phyloP scores from a whole-genome alignment of 345 rosid genomes.

The Passiflora organensis region DNA sequence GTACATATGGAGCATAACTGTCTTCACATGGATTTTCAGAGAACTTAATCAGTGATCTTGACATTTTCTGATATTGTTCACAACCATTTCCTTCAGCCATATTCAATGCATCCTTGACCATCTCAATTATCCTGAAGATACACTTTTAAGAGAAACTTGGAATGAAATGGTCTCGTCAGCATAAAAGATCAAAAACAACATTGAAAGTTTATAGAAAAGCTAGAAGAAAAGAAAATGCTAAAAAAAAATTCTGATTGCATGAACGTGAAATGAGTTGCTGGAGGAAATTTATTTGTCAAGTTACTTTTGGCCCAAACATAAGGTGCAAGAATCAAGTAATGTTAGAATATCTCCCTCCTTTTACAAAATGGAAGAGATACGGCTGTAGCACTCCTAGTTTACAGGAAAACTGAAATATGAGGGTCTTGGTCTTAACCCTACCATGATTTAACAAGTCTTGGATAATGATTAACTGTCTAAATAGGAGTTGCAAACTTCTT shows the following conservation, averaged over 20 bases:
- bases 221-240: neutral
- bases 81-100: slow-evolving; percentile 32
- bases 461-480: no score
- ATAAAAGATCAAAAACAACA: neutral
- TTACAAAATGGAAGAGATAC: no score
- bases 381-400: no score
- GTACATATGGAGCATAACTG: slow-evolving; percentile 78
- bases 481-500: no score
- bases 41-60: slow-evolving; percentile 19
- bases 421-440: no score
- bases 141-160: slow-evolving; percentile 36
- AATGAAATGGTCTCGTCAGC: neutral
- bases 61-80: slow-evolving; percentile 35
- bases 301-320: neutral
- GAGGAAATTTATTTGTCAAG: neutral
- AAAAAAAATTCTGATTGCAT: no score
- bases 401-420: no score
- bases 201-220: neutral
- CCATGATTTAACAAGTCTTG: no score
- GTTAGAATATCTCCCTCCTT: no score
- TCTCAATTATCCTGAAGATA: slow-evolving; percentile 66
- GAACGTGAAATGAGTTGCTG: no score
- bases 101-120: slow-evolving; percentile 62
- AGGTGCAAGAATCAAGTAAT: neutral
- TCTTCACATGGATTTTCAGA: slow-evolving; percentile 40